Percentiles rank a stretch among this genome's conserved stretches.
These are phyloP conservation scores for Pseudogymnoascus sp. DNA, from an alignment of 2,329 filamentous ascomycete species.

Conservation along the genomic window DNA sequence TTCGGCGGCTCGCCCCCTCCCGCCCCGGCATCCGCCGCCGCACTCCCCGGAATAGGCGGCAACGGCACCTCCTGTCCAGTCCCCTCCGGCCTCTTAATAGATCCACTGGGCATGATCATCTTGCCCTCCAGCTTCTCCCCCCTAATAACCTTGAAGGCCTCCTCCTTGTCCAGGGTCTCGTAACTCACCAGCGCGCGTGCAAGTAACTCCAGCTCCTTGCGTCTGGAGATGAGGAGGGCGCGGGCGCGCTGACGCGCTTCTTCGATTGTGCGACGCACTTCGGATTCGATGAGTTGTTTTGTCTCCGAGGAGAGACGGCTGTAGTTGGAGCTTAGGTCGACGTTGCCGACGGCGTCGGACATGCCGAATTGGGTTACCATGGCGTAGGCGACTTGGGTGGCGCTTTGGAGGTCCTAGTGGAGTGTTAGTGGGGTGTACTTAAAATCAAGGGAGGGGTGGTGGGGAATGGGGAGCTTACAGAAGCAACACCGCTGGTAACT, in stretches of 20 bases:
- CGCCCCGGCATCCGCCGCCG: neutral
- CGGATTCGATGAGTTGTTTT: conserved; percentile 75
- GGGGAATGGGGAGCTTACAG: conserved; percentile 43
- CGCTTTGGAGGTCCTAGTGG: conserved; percentile 68
- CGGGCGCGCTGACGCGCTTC: conserved; percentile 71
- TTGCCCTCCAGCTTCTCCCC: conserved; percentile 75
- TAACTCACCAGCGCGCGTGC: conserved; percentile 89
- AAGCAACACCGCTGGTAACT: conserved; percentile 81
- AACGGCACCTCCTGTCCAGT: neutral
- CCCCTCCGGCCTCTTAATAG: conserved; percentile 57
- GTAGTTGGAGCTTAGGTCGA: conserved; percentile 80
- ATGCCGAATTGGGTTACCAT: conserved; percentile 90
- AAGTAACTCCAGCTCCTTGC: conserved; percentile 78
- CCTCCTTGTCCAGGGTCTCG: conserved; percentile 81
- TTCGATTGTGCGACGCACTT: conserved; percentile 78
- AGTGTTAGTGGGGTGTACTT: neutral
- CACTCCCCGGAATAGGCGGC: conserved; percentile 9
- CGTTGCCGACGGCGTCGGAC: conserved; percentile 79
- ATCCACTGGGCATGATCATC: conserved; percentile 50
- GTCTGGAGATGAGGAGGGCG: conserved; percentile 63
- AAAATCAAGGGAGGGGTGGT: neutral
- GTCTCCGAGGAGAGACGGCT: conserved; percentile 77
- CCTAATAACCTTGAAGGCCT: conserved; percentile 83
- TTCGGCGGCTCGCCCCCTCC: neutral
- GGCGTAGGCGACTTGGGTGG: conserved; percentile 73